phyloP scores from a whole-genome alignment of 257 asterid genomes.

The Primulina huaijiensis region DNA sequence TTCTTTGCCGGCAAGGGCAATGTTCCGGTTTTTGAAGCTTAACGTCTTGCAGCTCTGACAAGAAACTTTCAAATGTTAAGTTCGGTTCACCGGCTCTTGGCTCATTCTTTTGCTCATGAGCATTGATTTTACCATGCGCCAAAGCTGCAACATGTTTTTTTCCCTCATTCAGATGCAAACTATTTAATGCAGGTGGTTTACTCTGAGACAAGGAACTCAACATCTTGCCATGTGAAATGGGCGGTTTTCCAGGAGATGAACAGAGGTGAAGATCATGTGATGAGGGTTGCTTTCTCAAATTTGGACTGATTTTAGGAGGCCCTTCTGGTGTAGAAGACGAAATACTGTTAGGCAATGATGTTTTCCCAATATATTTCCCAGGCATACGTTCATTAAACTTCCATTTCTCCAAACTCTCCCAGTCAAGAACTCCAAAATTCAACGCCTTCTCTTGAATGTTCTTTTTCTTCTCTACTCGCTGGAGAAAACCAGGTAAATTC shows the following conservation, averaged over 20 bases:
- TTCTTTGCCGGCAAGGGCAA: conserved; percentile 25
- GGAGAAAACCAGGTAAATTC: conserved; percentile 78
- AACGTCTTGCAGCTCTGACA: conserved; percentile 38
- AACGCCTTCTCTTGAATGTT: conserved; percentile 76
- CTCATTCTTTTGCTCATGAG: conserved; percentile 31
- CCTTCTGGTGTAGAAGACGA: conserved; percentile 36
- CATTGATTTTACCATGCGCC: conserved; percentile 31
- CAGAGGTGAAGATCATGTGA: conserved; percentile 27
- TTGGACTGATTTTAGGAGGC: conserved; percentile 36
- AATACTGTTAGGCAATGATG: conserved; percentile 30
- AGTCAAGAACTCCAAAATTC: conserved; percentile 92
- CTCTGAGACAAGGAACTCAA: conserved; percentile 34
- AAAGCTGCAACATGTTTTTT: conserved; percentile 27
- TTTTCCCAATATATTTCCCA: conserved; percentile 38
- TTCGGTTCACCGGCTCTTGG: conserved; percentile 28
- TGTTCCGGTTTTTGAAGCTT: conserved; percentile 47
- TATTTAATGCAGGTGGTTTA: conserved; percentile 26
- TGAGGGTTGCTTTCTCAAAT: conserved; percentile 37
- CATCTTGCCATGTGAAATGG: conserved; percentile 25
- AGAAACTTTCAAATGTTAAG: conserved; percentile 27
- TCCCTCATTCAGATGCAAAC: conserved; percentile 32
- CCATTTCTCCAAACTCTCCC: conserved; percentile 85
- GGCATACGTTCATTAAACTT: conserved; percentile 78
- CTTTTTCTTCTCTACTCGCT: conserved; percentile 52
- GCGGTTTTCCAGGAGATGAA: conserved; percentile 33